These are phyloP conservation scores for Auriscalpium vulgare DNA, from an alignment of 768 basidiomycete genomes.

Conservation along the genomic window DNA sequence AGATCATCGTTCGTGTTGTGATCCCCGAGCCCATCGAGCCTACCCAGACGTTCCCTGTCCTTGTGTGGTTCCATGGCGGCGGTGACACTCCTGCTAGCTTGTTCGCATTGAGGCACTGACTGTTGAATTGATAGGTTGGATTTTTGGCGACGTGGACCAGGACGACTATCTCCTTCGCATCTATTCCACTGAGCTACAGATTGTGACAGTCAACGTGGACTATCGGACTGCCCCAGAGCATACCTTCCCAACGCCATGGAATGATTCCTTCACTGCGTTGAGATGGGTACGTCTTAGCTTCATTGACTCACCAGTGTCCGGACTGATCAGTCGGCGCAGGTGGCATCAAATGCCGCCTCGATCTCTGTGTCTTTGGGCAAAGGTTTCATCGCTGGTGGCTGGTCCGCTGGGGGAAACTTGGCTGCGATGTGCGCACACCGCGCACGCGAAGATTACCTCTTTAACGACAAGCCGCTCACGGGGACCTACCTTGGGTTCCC, in stretches of 20 bases:
- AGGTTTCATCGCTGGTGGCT: slow-evolving; percentile 20
- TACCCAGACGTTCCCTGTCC: background rate
- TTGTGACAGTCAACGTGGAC: slow-evolving; percentile 8
- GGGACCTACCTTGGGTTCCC: slow-evolving; percentile 20
- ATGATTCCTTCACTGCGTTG: slow-evolving; percentile 18
- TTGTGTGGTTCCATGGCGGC: slow-evolving; percentile 1
- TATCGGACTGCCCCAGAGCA: slow-evolving; percentile 17
- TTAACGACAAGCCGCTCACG: slow-evolving; percentile 14
- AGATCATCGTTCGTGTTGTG: background rate
- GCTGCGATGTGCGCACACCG: slow-evolving; percentile 17
- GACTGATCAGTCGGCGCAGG: background rate
- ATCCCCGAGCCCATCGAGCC: background rate
- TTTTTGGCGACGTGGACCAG: slow-evolving; percentile 11
- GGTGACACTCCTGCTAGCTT: background rate
- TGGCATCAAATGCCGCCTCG: slow-evolving; percentile 1
- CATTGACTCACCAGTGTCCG: no score
- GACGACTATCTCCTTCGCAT: slow-evolving; percentile 12
- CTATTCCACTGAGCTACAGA: slow-evolving; percentile 7
- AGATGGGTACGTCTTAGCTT: slow-evolving; percentile 15
- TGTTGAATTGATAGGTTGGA: background rate
- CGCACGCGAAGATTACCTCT: slow-evolving; percentile 18
- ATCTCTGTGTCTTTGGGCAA: slow-evolving; percentile 13
- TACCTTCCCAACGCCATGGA: slow-evolving; percentile 11
- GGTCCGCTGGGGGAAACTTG: slow-evolving; percentile 18
- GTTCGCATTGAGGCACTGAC: no score